Evolutionary conservation across 768 basidiomycete genomes (phyloP), one percentile per base, ranked within the genome.

Genomic region (Podaxis sp.): DNA sequence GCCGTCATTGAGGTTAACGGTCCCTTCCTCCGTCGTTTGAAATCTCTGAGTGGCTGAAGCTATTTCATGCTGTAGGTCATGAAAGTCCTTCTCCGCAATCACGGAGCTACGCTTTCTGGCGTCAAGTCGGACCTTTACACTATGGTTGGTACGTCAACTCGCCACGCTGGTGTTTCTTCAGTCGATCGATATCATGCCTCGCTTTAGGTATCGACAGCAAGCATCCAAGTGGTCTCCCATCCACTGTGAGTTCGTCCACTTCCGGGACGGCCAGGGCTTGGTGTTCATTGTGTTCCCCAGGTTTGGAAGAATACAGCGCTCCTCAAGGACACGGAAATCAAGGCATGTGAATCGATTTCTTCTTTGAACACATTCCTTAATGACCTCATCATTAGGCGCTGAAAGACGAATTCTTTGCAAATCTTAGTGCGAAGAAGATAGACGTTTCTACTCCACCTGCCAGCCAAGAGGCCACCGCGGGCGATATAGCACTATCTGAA

Each of bases 121-220:
- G 90, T 90, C 13, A 92, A 92, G 68, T 84, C 87, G 4, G 77
- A 91, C 69, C 68, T 92, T 52, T 91, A 91, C 68, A 90, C 90
- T 2, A 49, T 65, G 0, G 81, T 88, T 63, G 86, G 87, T 86
- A 68, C 42, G 72, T 63, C 5, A 22, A 13, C 15, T 15, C 48
- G 9, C 12, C 48, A 15, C 24, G 22, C 6, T 19, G 3, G 22
- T 8, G 22, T 22, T 19, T 8, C 8, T 24, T 24, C 19, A 51
- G 22, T 24, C 3, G n/a, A 26, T 51, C 11, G 22, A 26, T 19
- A 8, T 24, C 11, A 2, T 7, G 7, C 48, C 56, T n/a, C n/a
- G 17, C 64, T 49, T 8, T 67, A 86, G 88, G 87, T 1, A 75
- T 92, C 61, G 88, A 91, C 66, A 90, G 89, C 73, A 92, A 92